Evolutionary conservation across 2,329 filamentous ascomycete genomes (phyloP), one percentile per base, ranked within the genome.

Genomic region (Exophiala alcalophila): DNA sequence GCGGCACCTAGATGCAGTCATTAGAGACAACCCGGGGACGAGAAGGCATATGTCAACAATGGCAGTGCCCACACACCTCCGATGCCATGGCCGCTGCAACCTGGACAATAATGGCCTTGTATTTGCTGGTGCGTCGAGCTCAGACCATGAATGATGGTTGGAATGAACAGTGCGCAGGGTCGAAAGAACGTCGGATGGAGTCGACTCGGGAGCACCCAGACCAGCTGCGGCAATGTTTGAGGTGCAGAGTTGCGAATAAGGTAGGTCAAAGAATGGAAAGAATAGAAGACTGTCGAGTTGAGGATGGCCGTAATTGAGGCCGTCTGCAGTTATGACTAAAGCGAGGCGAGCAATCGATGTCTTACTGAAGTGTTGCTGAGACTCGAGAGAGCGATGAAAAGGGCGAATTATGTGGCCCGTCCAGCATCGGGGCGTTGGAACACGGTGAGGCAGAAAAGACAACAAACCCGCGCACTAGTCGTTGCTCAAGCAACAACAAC

Each of bases 1-100:
- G 60, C 32, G 54, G 54, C 26, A 61, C 55, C 59, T 61, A 50
- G n/a, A 36, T 15, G 29, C 23, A 24, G 9, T n/a, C 35, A 26
- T 38, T 19, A 29, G 23, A 31, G 12, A 25, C 16, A 28, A 18
- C 19, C 23, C 35, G 20, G 23, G 12, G 15, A 19, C n/a, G 31
- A 25, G 23, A 15, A 28, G 25, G 23, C 34, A 35, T 34, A 38
- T 29, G 32, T 44, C 49, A 47, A 46, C 42, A 49, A 33, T 33
- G 12, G 8, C 7, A 20, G 30, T 28, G 19, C 21, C 20, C 32
- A 52, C 53, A 34, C 37, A 56, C 54, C 47, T 53, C 49, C 14
- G 54, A 49, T 21, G 52, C 52, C 54, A 56, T 56, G 16, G 34
- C 38, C 29, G 27, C 20, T 41, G 32, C 33, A 36, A 29, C 12